Percentiles rank a stretch among this genome's conserved stretches.
Evolutionary conservation across 1,139 yeast genomes (phyloP).

Genomic region (Scheffersomyces insectosa): DNA sequence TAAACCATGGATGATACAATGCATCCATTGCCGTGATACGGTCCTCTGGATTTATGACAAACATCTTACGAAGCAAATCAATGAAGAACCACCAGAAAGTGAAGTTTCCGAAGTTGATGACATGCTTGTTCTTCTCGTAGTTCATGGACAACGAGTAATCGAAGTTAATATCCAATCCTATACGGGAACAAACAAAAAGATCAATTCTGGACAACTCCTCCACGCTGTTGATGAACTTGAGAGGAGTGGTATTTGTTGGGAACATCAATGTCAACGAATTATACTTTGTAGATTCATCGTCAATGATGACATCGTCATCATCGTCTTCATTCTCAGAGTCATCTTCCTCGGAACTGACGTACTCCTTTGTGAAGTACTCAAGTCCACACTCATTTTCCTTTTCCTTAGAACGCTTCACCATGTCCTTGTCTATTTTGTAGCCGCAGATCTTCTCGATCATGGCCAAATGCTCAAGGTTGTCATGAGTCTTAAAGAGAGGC

Average conservation of each 20-base stretch:
- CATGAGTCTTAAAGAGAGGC: constrained; percentile 92
- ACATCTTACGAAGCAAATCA: constrained; percentile 61
- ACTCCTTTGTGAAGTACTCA: constrained; percentile 38
- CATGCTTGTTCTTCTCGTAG: constrained; percentile 40
- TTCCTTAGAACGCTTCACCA: constrained; percentile 37
- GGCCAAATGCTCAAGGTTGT: constrained; percentile 89
- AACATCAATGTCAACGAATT: constrained; percentile 33
- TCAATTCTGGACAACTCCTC: constrained; percentile 53
- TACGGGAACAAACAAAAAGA: constrained; percentile 39
- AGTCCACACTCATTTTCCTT: constrained; percentile 46
- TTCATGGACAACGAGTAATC: constrained; percentile 43
- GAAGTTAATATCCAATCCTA: constrained; percentile 44
- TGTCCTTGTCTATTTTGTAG: constrained; percentile 35
- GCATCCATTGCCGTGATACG: constrained; percentile 71
- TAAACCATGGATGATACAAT: constrained; percentile 75
- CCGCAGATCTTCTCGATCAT: constrained; percentile 85
- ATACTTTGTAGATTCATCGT: constrained; percentile 27
- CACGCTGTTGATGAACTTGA: constrained; percentile 54
- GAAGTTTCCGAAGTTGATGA: constrained; percentile 53
- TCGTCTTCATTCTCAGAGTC: constrained; percentile 21
- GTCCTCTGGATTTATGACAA: constrained; percentile 62
- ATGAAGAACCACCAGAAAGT: constrained; percentile 77
- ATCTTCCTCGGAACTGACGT: constrained; percentile 11
- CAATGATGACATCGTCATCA: constrained; percentile 30
- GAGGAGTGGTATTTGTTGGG: constrained; percentile 40